A percentile compares a stretch with the other conserved stretches of the same genome.
Conservation (phyloP, 805 yeast genomes). For the Nakazawaea wyomingensis region DNA sequence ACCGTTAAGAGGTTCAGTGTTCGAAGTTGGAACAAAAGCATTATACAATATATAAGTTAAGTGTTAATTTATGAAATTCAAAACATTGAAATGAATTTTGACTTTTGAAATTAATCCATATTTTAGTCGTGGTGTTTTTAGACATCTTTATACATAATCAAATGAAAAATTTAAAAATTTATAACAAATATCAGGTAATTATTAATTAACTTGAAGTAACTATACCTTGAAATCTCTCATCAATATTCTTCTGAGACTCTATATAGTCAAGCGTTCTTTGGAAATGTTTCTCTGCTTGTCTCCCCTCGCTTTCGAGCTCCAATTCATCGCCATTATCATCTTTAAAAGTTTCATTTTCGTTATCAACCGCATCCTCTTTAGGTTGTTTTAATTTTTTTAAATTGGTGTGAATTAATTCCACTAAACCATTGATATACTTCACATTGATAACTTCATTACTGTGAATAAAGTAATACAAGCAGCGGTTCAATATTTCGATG, state of each 20-base stretch:
- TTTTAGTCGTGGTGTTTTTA: neutral
- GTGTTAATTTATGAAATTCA: neutral
- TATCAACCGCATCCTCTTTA: slow-evolving; percentile 16
- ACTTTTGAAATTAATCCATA: neutral
- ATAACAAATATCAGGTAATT: neutral
- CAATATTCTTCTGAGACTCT: slow-evolving; percentile 59
- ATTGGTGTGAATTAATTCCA: slow-evolving; percentile 72
- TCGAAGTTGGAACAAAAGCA: neutral
- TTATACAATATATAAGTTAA: neutral
- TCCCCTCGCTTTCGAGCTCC: slow-evolving; percentile 20
- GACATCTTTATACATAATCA: neutral
- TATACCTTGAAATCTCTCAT: slow-evolving; percentile 61
- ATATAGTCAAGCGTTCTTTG: slow-evolving; percentile 70
- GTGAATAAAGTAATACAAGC: slow-evolving; percentile 78
- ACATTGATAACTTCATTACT: slow-evolving; percentile 68
- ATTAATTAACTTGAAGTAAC: neutral
- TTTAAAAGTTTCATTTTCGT: slow-evolving; percentile 15
- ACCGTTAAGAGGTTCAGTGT: slow-evolving; percentile 59
- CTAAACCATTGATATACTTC: slow-evolving; percentile 77
- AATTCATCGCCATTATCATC: slow-evolving; percentile 26
- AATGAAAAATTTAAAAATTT: neutral
- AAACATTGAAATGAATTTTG: neutral
- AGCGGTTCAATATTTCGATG: slow-evolving; percentile 83
- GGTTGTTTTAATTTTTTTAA: slow-evolving; percentile 37
- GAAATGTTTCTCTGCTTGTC: slow-evolving; percentile 49